Base-by-base conservation (phyloP, 768 basidiomycete species). In the Mrakia blollopis region DNA sequence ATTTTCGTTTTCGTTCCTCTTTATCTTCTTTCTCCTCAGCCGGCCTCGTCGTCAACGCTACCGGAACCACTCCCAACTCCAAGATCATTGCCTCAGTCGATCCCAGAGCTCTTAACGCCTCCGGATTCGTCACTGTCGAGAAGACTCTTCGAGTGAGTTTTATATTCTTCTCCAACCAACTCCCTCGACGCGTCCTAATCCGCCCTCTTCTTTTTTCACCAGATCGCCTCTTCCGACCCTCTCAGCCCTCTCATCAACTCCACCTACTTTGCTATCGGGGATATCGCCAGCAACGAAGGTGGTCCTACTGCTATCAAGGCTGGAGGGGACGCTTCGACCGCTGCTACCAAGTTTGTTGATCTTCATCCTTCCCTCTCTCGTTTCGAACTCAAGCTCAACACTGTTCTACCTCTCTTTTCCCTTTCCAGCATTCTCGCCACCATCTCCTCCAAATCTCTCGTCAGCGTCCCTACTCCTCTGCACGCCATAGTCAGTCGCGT, bases 221-320 rank as follows among this genome's bases (percentile, higher is more conserved):
- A 80, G 79, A 81, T 82, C 72, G 78, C 79, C 44, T 79, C 80
- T 23, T 81, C 93, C 9, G 93, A 93, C 37, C 93, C 93, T 78
- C 9, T 10, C 25, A 92, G 91, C 76, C 93, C 95, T 70, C 94
- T 93, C 8, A 86, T 92, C 69, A 94, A 93, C 35, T 93, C 92
- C 11, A 90, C 89, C 75, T 57, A 57, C 57, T 57, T 57, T 25
- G 57, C 57, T 9, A 88, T 96, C 79, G 93, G 93, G 63, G 93
- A 93, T n/a, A 82, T 96, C 79, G 93, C 92, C 60, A 88, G 84
- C 83, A 93, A 57, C 57, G 18, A 4, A 10, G 57, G 57, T 5
- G 57, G 57, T n/a, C 25, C 57, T 7, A 57, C 57, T 28, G 57
- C 57, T n/a, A 25, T 57, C 57, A 57, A 57, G 13, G 57, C 57